Base-by-base conservation (phyloP, 805 yeast genomes). In the Barnettozyma sucrosica region DNA sequence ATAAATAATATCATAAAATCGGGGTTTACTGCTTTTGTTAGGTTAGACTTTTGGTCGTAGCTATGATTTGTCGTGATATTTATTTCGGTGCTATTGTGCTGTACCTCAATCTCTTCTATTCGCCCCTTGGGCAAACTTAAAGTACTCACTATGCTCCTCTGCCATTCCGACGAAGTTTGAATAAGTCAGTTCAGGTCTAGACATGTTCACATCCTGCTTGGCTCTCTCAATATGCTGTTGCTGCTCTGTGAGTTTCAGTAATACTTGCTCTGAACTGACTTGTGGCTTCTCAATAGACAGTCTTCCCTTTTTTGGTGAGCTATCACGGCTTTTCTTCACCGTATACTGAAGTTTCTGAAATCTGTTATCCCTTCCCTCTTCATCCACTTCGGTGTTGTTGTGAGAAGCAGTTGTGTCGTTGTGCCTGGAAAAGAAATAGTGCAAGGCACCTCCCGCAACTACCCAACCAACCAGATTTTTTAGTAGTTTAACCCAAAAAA, bases 161-260 rank as follows among this genome's bases (percentile, higher is more conserved):
- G 62, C 64, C 14, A 45, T 51, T 7, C 51, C 56, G 46, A 61
- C 48, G 41, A 58, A 61, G n/a, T 49, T 45, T 19, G 55, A 46
- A 38, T 55, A 57, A 24, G 52, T 23, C 26, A 43, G 24, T 21
- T 48, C 46, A 19, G 25, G 19, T 43, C 53, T 48, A 19, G 59
- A 48, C 5, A 50, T 16, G 24, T 48, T 46, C 11, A 49, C 49
- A 3, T 42, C 51, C 3, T 24, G n/a, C 25, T 34, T 52, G 13
- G 50, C 50, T 6, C 33, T 32, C 13, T 57, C 63, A 8, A 49
- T 30, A 20, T 46, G 47, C 44, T 54, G 58, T 10, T 49, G 41
- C 19, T 52, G 50, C 23, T 53, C 57, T 2, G 62, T 59, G 39
- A 55, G 39, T 18, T 44, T 49, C 28, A 54, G 47, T 21, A 59